These are phyloP conservation scores for Boletales sp. DNA, from an alignment of 768 basidiomycete genomes.

Conservation along the genomic window DNA sequence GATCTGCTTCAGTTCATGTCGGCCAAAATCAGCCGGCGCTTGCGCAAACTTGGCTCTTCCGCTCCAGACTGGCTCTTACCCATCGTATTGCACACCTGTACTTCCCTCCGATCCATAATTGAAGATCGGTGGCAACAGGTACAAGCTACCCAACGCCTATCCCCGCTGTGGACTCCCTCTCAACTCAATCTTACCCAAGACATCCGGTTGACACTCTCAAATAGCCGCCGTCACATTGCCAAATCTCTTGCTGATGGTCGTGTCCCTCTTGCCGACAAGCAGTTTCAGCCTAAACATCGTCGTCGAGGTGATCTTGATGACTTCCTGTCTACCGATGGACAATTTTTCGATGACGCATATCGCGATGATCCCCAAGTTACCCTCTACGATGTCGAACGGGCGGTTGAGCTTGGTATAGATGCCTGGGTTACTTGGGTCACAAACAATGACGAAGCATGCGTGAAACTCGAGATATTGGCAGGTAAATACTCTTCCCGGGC, in stretches of 20 bases:
- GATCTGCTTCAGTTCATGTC: constrained; percentile 38
- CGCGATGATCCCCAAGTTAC: constrained; percentile 9
- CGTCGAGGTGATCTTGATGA: neutral
- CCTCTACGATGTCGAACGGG: constrained; percentile 37
- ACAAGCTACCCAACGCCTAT: constrained; percentile 22
- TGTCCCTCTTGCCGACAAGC: neutral
- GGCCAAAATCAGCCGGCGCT: constrained; percentile 35
- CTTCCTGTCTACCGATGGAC: constrained; percentile 10
- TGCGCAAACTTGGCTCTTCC: constrained; percentile 32
- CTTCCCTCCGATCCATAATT: constrained; percentile 16
- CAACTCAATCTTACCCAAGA: constrained; percentile 29
- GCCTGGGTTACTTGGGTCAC: constrained; percentile 28
- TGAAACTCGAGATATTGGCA: constrained; percentile 19
- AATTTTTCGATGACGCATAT: constrained; percentile 7
- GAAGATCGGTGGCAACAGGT: constrained; percentile 35
- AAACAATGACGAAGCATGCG: constrained; percentile 8
- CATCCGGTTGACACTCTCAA: no score
- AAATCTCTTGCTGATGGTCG: no score
- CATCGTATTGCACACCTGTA: constrained; percentile 2
- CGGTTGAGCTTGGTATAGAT: constrained; percentile 30
- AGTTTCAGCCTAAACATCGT: no score
- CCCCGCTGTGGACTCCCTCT: constrained; percentile 27
- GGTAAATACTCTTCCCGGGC: constrained; percentile 27
- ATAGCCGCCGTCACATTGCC: constrained; percentile 7
- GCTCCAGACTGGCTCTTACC: constrained; percentile 13